Base-by-base conservation (phyloP, 306 rosid genomes). In the Nissolia schottii region DNA sequence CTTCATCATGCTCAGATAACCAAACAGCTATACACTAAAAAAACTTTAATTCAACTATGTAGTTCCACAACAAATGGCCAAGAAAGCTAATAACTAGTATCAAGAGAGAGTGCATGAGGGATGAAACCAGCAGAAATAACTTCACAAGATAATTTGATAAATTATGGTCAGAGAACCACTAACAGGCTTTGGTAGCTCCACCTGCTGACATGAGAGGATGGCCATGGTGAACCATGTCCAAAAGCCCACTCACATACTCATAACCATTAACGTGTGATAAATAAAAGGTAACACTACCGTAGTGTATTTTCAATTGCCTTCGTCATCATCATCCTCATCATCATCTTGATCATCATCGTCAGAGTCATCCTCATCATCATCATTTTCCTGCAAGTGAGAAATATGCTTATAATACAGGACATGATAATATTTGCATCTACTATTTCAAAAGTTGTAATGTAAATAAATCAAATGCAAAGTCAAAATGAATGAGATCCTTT, bases 261-360 rank as follows among this genome's bases (percentile, higher is more conserved):
- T 79, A 69, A 70, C 74, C 74, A 38, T n/a, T n/a, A n/a, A n/a
- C n/a, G n/a, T n/a, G 38, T 51, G 61, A 64, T 59, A 79, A 67
- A 40, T 60, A 74, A 61, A 50, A 65, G 79, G 46, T 45, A 75
- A 57, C 19, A 40, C 66, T 25, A 56, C n/a, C 35, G 24, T 15
- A 73, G 59, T 19, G 45, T 23, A 56, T 10, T 65, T 81, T 88
- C 85, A 92, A 77, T 82, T 77, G 74, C 73, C 84, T 12, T 83
- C 87, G 0, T 79, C 88, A 37, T 85, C 87, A 6, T 76, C 91
- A 0, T 75, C 88, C 3, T 74, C 93, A 0, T 82, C 88, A 0
- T 87, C 89, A 2, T 90, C 96, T 29, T 87, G 83, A 9, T 87
- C 91, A 14, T 90, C 91, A 4, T 90, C 96, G 20, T 89, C 96